Conservation (phyloP, 1,139 yeast genomes). For the Hemisphaericaspora xylofermentans region DNA sequence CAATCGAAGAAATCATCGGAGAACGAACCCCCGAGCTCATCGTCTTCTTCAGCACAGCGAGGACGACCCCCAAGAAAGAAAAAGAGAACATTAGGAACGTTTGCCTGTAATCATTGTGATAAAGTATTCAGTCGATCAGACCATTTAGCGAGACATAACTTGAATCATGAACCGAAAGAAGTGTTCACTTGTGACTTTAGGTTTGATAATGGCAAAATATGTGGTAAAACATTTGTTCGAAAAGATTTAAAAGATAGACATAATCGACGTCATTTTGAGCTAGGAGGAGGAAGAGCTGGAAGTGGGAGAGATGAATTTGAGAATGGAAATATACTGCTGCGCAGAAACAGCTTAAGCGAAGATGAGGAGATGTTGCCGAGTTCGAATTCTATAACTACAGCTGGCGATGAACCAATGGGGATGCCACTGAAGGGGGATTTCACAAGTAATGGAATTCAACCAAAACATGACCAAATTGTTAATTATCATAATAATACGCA, state of each 20-base stretch:
- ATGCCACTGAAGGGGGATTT: background rate
- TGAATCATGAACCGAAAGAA: conserved; percentile 40
- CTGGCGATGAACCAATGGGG: background rate
- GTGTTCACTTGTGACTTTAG: conserved; percentile 32
- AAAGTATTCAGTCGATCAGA: conserved; percentile 45
- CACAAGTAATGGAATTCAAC: too few relatives aligned
- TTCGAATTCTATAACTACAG: background rate
- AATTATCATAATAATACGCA: too few relatives aligned
- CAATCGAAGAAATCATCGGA: background rate
- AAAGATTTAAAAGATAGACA: conserved; percentile 43
- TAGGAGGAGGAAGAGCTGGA: conserved; percentile 2
- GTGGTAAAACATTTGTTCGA: conserved; percentile 44
- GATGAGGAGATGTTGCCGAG: background rate
- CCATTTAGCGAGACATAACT: conserved; percentile 42
- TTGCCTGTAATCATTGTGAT: conserved; percentile 30
- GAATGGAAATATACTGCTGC: background rate
- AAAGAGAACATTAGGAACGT: conserved; percentile 19
- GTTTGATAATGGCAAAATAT: conserved; percentile 27
- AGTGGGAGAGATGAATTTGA: background rate
- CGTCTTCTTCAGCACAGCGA: background rate
- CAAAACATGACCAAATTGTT: too few relatives aligned
- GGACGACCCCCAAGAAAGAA: conserved; percentile 11
- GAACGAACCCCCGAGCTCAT: background rate
- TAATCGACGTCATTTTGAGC: conserved; percentile 30
- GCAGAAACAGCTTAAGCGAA: background rate